Evolutionary conservation across 257 asterid genomes (phyloP), one percentile per base, ranked within the genome.

Genomic region (Salvia rosmarinus): DNA sequence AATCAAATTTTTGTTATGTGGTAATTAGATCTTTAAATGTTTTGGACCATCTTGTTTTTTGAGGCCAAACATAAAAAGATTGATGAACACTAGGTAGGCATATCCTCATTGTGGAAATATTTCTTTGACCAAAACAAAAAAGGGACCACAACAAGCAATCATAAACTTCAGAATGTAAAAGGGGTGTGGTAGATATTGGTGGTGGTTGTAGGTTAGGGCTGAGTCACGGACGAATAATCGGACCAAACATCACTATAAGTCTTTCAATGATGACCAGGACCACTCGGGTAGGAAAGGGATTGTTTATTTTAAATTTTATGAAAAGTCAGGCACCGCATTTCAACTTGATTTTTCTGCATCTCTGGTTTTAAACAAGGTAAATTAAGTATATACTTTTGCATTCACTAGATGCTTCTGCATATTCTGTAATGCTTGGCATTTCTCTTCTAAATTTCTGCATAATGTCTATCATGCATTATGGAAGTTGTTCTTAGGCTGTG

Each of bases 211-310:
- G 49, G 59, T 50, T 9, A 34, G 67, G 80, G 55, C 37, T 17
- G 13, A 42, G 12, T 39, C 69, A 56, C 30, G 32, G 39, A 40
- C 9, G 5, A 37, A 17, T 28, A 20, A 20, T 0, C 64, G 39
- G 64, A 68, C 66, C 47, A 50, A 37, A 39, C 39, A 39, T 35
- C 58, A 32, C 28, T 9, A 2, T n/a, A n/a, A 46, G 51, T 34
- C 30, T 9, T 64, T 67, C 30, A 68, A 52, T 63, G 43, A 73
- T 43, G 5, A 32, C 17, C 39, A 28, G 67, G 68, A 57, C 68
- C 67, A 58, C 75, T 32, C 25, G 17, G 23, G 60, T 57, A 9
- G 37, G 23, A 39, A 55, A 55, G 17, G 4, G 11, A 56, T 47
- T 42, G 34, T 57, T 46, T 70, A 5, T 30, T 57, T 17, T 13